Percentiles rank a stretch among this genome's conserved stretches.
phyloP scores from a whole-genome alignment of 805 yeast species.

The Wickerhamiella domercqiae region DNA sequence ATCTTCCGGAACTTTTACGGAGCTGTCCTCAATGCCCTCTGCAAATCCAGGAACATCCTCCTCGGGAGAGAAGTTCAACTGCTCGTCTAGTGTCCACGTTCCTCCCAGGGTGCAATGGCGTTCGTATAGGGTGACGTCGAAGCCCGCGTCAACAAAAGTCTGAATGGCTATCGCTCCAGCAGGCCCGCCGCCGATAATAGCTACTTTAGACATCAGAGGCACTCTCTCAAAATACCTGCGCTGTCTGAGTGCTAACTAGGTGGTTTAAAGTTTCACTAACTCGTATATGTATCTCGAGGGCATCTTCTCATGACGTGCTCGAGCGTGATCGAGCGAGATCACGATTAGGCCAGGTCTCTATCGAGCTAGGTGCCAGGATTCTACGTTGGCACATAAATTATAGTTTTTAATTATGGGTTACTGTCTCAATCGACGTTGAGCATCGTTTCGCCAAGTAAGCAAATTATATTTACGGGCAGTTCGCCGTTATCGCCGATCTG shows the following conservation, averaged over 20 bases:
- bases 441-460: too few species aligned
- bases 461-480: too few species aligned
- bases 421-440: too few species aligned
- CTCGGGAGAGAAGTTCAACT: conserved; percentile 7
- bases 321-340: too few species aligned
- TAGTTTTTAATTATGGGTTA: too few species aligned
- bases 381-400: too few species aligned
- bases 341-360: too few species aligned
- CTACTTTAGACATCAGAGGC: conserved; percentile 1
- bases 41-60: conserved; percentile 4
- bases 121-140: conserved; percentile 10
- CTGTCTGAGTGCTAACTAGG: not conserved
- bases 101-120: conserved; percentile 11
- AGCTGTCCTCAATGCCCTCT: not conserved
- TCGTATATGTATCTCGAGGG: too few species aligned
- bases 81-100: conserved; percentile 13
- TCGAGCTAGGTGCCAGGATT: too few species aligned
- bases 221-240: not conserved
- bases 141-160: conserved; percentile 9
- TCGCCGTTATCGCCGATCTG: too few species aligned
- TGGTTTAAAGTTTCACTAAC: too few species aligned
- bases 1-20: conserved; percentile 1
- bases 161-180: conserved; percentile 13
- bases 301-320: too few species aligned
- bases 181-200: conserved; percentile 14